These are phyloP conservation scores for Ilex paraguariensis DNA, from an alignment of 305 asterid genomes.

Conservation along the genomic window DNA sequence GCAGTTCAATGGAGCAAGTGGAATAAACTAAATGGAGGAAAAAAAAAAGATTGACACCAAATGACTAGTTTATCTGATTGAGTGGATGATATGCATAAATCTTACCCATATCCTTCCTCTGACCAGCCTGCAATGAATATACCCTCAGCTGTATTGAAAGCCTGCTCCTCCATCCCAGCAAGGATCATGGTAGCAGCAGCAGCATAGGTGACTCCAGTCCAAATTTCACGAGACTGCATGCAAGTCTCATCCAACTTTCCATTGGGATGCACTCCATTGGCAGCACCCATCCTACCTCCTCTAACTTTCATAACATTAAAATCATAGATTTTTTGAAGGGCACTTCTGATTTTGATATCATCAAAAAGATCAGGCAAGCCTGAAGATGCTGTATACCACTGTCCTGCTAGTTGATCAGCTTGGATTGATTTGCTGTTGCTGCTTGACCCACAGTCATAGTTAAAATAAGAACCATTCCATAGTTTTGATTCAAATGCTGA, in stretches of 20 bases:
- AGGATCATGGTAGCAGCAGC: slow-evolving; percentile 97
- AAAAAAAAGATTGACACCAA: too few relatives aligned
- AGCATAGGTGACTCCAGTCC: slow-evolving; percentile 94
- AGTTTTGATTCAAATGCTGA: slow-evolving; percentile 64
- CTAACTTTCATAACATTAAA: slow-evolving; percentile 83
- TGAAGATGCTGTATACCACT: slow-evolving; percentile 93
- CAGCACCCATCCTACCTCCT: slow-evolving; percentile 97
- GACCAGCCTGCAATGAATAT: slow-evolving; percentile 98
- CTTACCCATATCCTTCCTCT: slow-evolving; percentile 95
- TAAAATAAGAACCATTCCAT: slow-evolving; percentile 94
- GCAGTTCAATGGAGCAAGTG: too few relatives aligned
- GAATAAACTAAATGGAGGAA: too few relatives aligned
- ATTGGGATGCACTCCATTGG: slow-evolving; percentile 91
- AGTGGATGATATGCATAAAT: not conserved
- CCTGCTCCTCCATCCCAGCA: slow-evolving; percentile 96
- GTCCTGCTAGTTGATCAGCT: slow-evolving; percentile 95
- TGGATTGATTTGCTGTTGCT: slow-evolving; percentile 90
- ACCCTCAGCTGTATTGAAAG: slow-evolving; percentile 84
- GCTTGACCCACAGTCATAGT: slow-evolving; percentile 95
- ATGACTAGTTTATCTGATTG: not conserved
- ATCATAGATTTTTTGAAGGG: slow-evolving; percentile 87
- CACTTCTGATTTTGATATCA: slow-evolving; percentile 54
- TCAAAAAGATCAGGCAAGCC: slow-evolving; percentile 93
- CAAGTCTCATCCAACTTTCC: slow-evolving; percentile 99
- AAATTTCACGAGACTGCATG: slow-evolving; percentile 98